Base-by-base conservation (phyloP, 805 yeast genomes). In the Yarrowia phangngaensis region DNA sequence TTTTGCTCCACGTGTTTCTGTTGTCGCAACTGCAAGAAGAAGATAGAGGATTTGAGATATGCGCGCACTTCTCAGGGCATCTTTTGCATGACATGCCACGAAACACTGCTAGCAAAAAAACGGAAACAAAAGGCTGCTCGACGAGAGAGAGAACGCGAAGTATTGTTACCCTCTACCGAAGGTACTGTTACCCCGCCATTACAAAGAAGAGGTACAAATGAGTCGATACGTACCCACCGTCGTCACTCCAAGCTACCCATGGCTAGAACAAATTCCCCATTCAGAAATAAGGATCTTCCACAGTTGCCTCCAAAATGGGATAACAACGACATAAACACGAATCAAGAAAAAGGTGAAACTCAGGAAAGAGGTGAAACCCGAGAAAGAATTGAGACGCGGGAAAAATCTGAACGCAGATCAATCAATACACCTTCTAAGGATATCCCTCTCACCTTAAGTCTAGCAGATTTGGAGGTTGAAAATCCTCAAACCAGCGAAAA, bases 41-140 rank as follows among this genome's bases (percentile, higher is more conserved):
- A 82, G 51, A 90, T 90, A 53, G 94, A 84, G 60, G 95, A 90
- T 65, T 69, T 89, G 55, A 74, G 88, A 56, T 92, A 92, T 63
- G 97, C 97, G 12, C 75, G 95, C 60, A 90, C 97, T 0, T 81
- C 89, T 31, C 89, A 84, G 59, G 97, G 97, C 0, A 70, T 90
- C 34, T 89, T 87, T 61, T 90, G 98, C 66, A 86, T 89, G 86
- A 71, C 75, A 20, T 90, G 98, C 64, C 97, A 92, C 66, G 89
- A 86, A 60, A 76, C 79, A 56, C 68, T 90, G 52, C 66, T 89
- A 61, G 88, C 82, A 34, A 82, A 81, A 67, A 80, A 78, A 56
- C 73, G 76, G 54, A 77, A 80, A 15, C 55, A 55, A 28, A 34
- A 24, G 17, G 51, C 52, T 4, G 38, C 41, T 8, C 35, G 48